Percentiles rank a stretch among this genome's conserved stretches.
Evolutionary conservation across 1,284 basidiomycete species (phyloP).

Genomic region (Cutaneotrichosporon daszewskae): DNA sequence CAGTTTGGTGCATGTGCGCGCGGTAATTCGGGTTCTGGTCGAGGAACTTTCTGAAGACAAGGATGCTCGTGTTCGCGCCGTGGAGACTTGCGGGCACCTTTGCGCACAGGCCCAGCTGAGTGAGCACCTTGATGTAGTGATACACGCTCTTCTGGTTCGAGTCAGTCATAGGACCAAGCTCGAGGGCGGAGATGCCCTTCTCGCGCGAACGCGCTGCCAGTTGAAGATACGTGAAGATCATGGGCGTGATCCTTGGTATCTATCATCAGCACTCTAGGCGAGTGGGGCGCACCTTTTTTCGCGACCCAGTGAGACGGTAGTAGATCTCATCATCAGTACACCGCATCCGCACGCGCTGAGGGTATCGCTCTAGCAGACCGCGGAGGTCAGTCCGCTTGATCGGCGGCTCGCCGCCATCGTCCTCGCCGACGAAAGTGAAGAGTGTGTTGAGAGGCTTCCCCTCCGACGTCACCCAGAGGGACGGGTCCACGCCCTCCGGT

Average conservation of each 20-base stretch:
- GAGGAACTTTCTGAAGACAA: slow-evolving; percentile 36
- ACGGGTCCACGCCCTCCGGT: slow-evolving; percentile 11
- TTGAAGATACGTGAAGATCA: slow-evolving; percentile 29
- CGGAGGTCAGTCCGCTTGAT: slow-evolving; percentile 17
- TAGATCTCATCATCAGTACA: slow-evolving; percentile 42
- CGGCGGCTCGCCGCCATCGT: slow-evolving; percentile 20
- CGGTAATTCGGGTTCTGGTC: slow-evolving; percentile 33
- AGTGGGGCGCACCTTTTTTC: slow-evolving; percentile 26
- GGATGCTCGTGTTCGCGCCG: slow-evolving; percentile 31
- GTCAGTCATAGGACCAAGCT: slow-evolving; percentile 36
- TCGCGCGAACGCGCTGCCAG: slow-evolving; percentile 16
- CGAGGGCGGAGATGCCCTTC: slow-evolving; percentile 17
- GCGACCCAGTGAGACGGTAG: slow-evolving; percentile 37
- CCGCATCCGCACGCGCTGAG: slow-evolving; percentile 33
- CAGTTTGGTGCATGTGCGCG: slow-evolving; percentile 8
- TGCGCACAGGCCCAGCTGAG: slow-evolving; percentile 31
- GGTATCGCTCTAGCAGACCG: slow-evolving; percentile 29
- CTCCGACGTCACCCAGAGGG: slow-evolving; percentile 8
- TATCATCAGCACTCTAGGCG: slow-evolving; percentile 9
- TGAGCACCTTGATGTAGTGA: slow-evolving; percentile 37
- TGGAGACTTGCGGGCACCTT: slow-evolving; percentile 34
- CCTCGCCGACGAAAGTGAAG: slow-evolving; percentile 21
- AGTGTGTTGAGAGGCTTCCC: no score
- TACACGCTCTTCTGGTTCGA: slow-evolving; percentile 38
- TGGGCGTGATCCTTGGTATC: slow-evolving; percentile 31